phyloP scores from a whole-genome alignment of 1,284 basidiomycete genomes.

The Fomitopsis schrenkii region DNA sequence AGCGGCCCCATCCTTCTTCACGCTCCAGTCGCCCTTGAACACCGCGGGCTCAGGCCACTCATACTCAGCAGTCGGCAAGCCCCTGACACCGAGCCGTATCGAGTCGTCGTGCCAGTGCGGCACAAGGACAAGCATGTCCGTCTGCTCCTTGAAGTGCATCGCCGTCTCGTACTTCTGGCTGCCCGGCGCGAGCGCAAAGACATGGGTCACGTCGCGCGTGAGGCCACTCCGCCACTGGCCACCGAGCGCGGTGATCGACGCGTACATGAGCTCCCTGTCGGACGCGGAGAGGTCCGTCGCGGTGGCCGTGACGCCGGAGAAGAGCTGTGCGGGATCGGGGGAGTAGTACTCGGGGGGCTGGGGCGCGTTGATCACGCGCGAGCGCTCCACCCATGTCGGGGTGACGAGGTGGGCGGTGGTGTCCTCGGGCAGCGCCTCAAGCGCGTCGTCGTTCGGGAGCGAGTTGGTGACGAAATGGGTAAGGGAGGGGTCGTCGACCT shows the following conservation, averaged over 20 bases:
- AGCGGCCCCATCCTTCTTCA: conserved; percentile 9
- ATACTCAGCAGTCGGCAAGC: conserved; percentile 57
- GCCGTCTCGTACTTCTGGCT: conserved; percentile 62
- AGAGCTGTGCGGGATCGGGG: conserved; percentile 70
- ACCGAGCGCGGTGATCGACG: conserved; percentile 72
- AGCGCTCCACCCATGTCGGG: conserved; percentile 63
- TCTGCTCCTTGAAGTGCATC: conserved; percentile 50
- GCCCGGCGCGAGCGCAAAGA: conserved; percentile 56
- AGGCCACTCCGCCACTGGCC: conserved; percentile 76
- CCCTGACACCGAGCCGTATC: conserved; percentile 55
- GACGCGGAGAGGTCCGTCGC: conserved; percentile 57
- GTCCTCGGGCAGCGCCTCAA: conserved; percentile 19
- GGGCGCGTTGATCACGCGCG: conserved; percentile 49
- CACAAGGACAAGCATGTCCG: conserved; percentile 57
- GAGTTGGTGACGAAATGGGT: conserved; percentile 25
- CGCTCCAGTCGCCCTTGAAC: conserved; percentile 27
- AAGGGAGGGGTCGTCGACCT: conserved; percentile 15
- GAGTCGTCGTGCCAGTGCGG: conserved; percentile 87
- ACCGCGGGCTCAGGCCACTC: conserved; percentile 69
- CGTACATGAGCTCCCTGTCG: conserved; percentile 72
- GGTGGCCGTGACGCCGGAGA: conserved; percentile 77
- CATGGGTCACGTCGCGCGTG: conserved; percentile 82
- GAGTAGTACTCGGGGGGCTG: conserved; percentile 66
- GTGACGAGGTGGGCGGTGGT: conserved; percentile 19
- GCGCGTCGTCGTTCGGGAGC: conserved; percentile 19